Percentiles rank a stretch among this genome's conserved stretches.
phyloP scores from a whole-genome alignment of 352 stramenopile genomes.

The Globisporangium splendens region DNA sequence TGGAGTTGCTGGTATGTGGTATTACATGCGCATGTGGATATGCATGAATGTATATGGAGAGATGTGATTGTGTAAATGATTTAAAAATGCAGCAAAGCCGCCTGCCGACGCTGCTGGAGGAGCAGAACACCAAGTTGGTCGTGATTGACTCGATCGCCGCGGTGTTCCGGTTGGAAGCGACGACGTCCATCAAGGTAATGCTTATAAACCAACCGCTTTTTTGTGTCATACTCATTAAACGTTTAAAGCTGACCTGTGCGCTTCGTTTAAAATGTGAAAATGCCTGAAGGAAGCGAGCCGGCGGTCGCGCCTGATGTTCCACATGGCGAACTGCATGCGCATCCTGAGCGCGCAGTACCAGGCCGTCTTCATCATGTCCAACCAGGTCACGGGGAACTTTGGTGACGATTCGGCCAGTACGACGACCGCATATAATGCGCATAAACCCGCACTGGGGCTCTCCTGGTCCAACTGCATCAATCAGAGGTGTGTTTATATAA shows the following conservation, averaged over 20 bases:
- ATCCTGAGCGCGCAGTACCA: slow-evolving; percentile 78
- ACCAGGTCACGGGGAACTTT: slow-evolving; percentile 80
- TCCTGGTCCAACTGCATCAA: slow-evolving; percentile 87
- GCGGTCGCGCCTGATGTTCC: slow-evolving; percentile 74
- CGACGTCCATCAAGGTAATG: slow-evolving; percentile 54
- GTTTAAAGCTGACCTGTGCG: slow-evolving; percentile 6
- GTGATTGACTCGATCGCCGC: slow-evolving; percentile 80
- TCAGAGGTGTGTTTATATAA: slow-evolving; percentile 39
- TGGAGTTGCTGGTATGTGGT: slow-evolving; percentile 50
- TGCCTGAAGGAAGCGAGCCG: slow-evolving; percentile 52
- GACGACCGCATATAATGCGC: slow-evolving; percentile 9
- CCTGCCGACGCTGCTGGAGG: slow-evolving; percentile 56
- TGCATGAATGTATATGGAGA: neutral
- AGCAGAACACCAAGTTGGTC: slow-evolving; percentile 77
- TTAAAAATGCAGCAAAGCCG: slow-evolving; percentile 44
- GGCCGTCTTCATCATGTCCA: slow-evolving; percentile 72
- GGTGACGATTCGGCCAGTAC: slow-evolving; percentile 14
- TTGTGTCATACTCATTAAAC: neutral
- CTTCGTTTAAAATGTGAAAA: neutral
- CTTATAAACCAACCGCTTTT: neutral
- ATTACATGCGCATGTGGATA: neutral
- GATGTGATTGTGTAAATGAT: neutral
- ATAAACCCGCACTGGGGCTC: slow-evolving; percentile 63
- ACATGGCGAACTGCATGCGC: slow-evolving; percentile 81
- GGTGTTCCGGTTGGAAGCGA: slow-evolving; percentile 70